Evolutionary conservation across 2,329 filamentous ascomycete species (phyloP), one percentile per base, ranked within the genome.

Genomic region (Atkinsonella hypoxylon): DNA sequence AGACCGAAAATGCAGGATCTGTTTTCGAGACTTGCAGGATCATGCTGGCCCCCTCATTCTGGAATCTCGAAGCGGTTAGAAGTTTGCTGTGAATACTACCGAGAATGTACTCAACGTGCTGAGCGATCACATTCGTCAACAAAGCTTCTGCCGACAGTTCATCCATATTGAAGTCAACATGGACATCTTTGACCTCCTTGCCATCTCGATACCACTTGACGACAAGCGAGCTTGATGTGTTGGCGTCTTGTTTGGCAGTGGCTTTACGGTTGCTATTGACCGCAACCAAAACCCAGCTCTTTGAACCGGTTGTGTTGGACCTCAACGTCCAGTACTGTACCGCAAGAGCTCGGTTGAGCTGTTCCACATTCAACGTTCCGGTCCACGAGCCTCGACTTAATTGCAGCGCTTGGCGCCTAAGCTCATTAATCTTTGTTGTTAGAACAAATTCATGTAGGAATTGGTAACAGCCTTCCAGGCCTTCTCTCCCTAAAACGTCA

Each of bases 211-310:
- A 89, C 91, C 93, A 98, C 56, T 88, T 83, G 39, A 83, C 69
- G 2, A 71, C 75, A 44, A 93, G 63, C 45, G 66, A 68, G 56
- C 81, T 85, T 0, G 76, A 69, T 2, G 68, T 58, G 52, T 70
- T 74, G 4, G 68, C 61, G 47, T 74, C 69, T 1, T 64, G 54
- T 12, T 64, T 59, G 12, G 59, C 65, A 10, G 68, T 67, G 41
- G 65, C 62, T 51, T 72, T 75, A 49, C 70, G 73, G 32, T 83
- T 83, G 61, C 83, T 89, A 53, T 82, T 77, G 36, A 95, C 79
- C 10, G 89, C 90, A 47, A 98, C 74, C 56, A 97, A 83, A 45
- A 98, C 74, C 91, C 93, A 98, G 64, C 83, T 95, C 70, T 94
- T 95, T 15, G 78, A 74, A 1, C 80, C 80, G 40, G 70, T 70